Conservation (phyloP, 257 asterid genomes). For the Hygrophila difformis region DNA sequence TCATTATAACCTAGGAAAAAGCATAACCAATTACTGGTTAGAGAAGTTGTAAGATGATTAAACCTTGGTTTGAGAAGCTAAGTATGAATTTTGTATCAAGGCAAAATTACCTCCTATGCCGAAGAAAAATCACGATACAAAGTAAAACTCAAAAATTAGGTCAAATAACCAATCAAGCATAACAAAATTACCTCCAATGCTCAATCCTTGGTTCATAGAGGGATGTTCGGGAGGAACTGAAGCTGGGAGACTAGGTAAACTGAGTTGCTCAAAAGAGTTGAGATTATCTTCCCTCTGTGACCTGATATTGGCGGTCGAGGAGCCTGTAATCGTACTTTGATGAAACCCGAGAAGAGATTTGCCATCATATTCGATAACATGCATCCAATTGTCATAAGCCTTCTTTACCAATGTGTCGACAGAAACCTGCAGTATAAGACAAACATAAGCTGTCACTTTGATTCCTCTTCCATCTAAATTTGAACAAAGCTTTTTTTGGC, state of each 20-base stretch:
- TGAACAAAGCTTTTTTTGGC: not conserved
- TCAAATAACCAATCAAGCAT: too few relatives aligned
- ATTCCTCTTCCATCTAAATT: not conserved
- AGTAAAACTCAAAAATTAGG: not conserved
- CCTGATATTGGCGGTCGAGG: slow-evolving; percentile 30
- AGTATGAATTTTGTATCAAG: too few relatives aligned
- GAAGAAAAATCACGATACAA: not conserved
- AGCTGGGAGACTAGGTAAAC: slow-evolving; percentile 47
- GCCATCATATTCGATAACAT: slow-evolving; percentile 85
- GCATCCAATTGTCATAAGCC: slow-evolving; percentile 89
- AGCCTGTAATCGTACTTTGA: slow-evolving; percentile 29
- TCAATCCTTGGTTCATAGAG: slow-evolving; percentile 1
- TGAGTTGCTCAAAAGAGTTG: slow-evolving; percentile 44
- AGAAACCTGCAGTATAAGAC: slow-evolving; percentile 35
- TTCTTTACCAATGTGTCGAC: slow-evolving; percentile 83
- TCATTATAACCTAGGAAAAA: slow-evolving; percentile 43
- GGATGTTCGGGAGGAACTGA: slow-evolving; percentile 48
- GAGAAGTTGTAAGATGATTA: too few relatives aligned
- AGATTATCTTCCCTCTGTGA: slow-evolving; percentile 38
- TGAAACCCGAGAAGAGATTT: slow-evolving; percentile 66
- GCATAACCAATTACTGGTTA: too few relatives aligned
- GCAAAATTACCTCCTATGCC: too few relatives aligned
- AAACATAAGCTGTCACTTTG: too few relatives aligned
- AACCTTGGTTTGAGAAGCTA: too few relatives aligned
- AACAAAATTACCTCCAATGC: slow-evolving; percentile 24